Percentiles rank a stretch among this genome's conserved stretches.
Conservation (phyloP, 1,139 yeast species). For the Saccharomyces hybrid region DNA sequence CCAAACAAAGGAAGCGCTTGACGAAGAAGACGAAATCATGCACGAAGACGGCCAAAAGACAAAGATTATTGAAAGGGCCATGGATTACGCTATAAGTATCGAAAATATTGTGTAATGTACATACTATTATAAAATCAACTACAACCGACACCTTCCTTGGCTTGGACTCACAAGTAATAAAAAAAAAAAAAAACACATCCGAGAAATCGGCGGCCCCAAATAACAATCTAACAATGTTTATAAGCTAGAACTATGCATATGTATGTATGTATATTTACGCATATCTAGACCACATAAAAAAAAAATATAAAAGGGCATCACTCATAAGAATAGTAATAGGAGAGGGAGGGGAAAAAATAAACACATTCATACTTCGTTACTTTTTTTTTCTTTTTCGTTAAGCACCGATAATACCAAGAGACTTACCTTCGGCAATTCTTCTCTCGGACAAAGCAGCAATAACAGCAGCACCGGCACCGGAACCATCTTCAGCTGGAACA, state of each 20-base stretch:
- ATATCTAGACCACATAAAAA: background rate
- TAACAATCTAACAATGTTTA: background rate
- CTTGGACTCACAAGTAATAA: background rate
- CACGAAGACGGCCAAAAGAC: constrained; percentile 11
- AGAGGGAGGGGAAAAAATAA: background rate
- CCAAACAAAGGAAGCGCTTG: constrained; percentile 13
- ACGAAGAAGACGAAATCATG: constrained; percentile 10
- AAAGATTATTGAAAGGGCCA: constrained; percentile 24
- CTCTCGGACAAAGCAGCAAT: constrained; percentile 89
- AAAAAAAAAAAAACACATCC: no score
- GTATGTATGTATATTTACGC: background rate
- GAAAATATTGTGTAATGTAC: constrained; percentile 25
- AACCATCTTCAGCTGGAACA: constrained; percentile 94
- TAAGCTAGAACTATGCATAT: background rate
- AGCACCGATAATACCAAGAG: constrained; percentile 53
- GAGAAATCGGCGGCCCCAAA: background rate
- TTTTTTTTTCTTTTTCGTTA: background rate
- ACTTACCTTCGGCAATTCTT: constrained; percentile 61
- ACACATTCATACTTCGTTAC: background rate
- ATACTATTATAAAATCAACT: no score
- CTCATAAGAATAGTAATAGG: background rate
- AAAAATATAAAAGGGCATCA: background rate
- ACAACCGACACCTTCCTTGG: no score
- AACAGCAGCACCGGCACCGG: constrained; percentile 97
- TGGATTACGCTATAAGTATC: constrained; percentile 29